Percentiles rank a stretch among this genome's conserved stretches.
Evolutionary conservation across 495 filamentous ascomycete genomes (phyloP).

Genomic region (Tuber umbilicatum): DNA sequence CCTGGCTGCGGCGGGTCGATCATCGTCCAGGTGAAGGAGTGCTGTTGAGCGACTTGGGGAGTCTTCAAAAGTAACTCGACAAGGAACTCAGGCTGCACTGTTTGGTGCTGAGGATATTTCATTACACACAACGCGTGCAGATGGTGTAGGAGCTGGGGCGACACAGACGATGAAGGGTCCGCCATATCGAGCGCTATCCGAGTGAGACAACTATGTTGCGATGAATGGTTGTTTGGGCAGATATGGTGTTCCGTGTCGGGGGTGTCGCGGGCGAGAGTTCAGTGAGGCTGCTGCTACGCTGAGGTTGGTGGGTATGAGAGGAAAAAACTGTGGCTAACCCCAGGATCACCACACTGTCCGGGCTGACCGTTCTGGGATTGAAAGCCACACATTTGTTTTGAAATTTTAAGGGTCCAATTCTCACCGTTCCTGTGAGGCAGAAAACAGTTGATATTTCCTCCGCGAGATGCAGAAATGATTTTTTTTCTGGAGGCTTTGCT

Average conservation of each 20-base stretch:
- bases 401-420: neutral
- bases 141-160: constrained; percentile 34
- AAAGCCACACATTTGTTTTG: neutral
- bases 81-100: constrained; percentile 28
- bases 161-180: constrained; percentile 33
- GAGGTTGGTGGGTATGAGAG: constrained; percentile 18
- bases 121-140: constrained; percentile 35
- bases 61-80: constrained; percentile 37
- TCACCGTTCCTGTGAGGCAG: neutral
- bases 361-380: neutral
- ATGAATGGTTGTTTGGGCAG: constrained; percentile 1
- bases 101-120: constrained; percentile 32
- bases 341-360: neutral
- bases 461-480: neutral
- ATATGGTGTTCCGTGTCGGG: neutral
- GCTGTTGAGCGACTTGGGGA: constrained; percentile 27
- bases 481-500: neutral
- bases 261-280: constrained; percentile 9
- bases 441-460: neutral
- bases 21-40: constrained; percentile 83
- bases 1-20: constrained; percentile 74
- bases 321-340: neutral
- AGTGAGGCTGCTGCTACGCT: constrained; percentile 9
- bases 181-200: constrained; percentile 15
- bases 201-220: neutral